Percentiles rank a stretch among this genome's conserved stretches.
Evolutionary conservation across 2,329 filamentous ascomycete species (phyloP).

Genomic region (Simplicillium sp.): DNA sequence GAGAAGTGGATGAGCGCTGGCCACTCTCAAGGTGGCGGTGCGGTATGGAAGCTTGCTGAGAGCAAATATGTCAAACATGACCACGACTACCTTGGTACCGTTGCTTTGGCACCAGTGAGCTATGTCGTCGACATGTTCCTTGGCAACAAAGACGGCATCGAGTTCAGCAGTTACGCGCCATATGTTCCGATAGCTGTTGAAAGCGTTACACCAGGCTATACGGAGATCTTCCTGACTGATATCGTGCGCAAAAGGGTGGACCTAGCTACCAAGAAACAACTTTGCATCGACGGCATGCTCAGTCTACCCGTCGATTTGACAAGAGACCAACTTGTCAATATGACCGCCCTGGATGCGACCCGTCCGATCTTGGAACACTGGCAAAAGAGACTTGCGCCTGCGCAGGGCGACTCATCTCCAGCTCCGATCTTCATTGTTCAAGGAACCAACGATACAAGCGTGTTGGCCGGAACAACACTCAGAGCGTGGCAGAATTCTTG

Average conservation of each 20-base stretch:
- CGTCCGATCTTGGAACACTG: constrained; percentile 1
- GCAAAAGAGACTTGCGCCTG: constrained; percentile 3
- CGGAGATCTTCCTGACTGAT: background rate
- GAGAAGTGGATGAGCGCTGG: constrained; percentile 6
- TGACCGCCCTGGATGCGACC: background rate
- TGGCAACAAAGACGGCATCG: background rate
- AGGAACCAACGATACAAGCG: constrained; percentile 5
- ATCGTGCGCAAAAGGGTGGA: constrained; percentile 1
- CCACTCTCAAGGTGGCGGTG: constrained; percentile 9
- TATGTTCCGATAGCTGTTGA: constrained; percentile 2
- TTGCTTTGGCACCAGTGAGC: background rate
- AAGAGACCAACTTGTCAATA: background rate
- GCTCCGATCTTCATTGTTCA: constrained; percentile 9
- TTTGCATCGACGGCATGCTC: constrained; percentile 7
- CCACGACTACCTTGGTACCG: constrained; percentile 2
- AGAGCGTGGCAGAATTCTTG: constrained; percentile 3
- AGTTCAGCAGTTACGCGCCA: constrained; percentile 1
- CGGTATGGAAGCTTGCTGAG: constrained; percentile 9
- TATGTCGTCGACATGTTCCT: constrained; percentile 5
- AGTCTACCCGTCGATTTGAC: constrained; percentile 1
- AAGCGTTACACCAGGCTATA: constrained; percentile 1
- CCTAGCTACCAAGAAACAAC: constrained; percentile 3
- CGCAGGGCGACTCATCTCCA: constrained; percentile 3
- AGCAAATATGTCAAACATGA: constrained; percentile 2
- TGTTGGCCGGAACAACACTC: constrained; percentile 3